Percentiles rank a stretch among this genome's conserved stretches.
These are phyloP conservation scores for Haplosporangium sp. DNA, from an alignment of 371 early-diverging fungal genomes.

Conservation along the genomic window DNA sequence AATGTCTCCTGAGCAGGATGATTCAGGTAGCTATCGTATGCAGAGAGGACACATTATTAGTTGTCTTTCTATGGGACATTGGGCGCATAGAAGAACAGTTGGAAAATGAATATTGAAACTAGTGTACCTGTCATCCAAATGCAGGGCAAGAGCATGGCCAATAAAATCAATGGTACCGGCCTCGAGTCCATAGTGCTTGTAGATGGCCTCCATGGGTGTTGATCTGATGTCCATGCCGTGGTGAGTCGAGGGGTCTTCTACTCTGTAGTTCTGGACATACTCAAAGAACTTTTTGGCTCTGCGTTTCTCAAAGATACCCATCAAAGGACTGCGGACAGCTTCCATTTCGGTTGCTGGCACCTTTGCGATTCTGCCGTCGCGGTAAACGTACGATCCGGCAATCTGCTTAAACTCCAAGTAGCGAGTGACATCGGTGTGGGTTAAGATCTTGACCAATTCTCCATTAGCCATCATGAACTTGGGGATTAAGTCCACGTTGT, in stretches of 20 bases:
- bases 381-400: conserved; percentile 95
- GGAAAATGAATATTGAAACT: neutral
- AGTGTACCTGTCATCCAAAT: conserved; percentile 85
- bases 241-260: conserved; percentile 83
- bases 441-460: conserved; percentile 86
- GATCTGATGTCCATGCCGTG: conserved; percentile 84
- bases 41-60: neutral
- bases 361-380: conserved; percentile 90
- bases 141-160: conserved; percentile 99
- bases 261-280: conserved; percentile 89
- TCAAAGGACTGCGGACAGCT: conserved; percentile 87
- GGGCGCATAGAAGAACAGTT: neutral
- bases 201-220: conserved; percentile 91
- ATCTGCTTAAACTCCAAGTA: conserved; percentile 98
- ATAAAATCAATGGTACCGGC: conserved; percentile 96
- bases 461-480: conserved; percentile 99
- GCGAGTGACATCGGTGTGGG: conserved; percentile 97
- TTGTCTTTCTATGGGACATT: neutral
- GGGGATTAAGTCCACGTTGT: conserved; percentile 98
- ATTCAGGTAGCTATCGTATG: conserved; percentile 72
- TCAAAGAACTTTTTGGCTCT: conserved; percentile 97
- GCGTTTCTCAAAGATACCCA: conserved; percentile 97
- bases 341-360: conserved; percentile 96
- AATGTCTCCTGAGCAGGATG: conserved; percentile 93
- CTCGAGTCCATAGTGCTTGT: conserved; percentile 93